Percentiles rank a stretch among this genome's conserved stretches.
phyloP scores from a whole-genome alignment of 1,284 basidiomycete species.

The Malassezia sympodialis region DNA sequence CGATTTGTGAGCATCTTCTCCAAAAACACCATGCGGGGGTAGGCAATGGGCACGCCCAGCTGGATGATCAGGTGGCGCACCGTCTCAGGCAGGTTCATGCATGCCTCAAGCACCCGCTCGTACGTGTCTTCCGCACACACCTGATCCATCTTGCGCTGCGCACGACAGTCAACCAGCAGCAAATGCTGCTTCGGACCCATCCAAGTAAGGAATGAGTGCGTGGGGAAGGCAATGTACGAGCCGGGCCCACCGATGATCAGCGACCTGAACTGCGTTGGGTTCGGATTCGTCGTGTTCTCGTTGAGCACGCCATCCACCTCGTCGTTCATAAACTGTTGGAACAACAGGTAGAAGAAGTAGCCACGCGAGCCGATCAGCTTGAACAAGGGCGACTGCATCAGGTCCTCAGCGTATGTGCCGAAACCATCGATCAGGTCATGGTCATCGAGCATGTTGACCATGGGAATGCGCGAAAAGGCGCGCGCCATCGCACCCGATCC shows the following conservation, averaged over 20 bases:
- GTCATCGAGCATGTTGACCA: slow-evolving; percentile 61
- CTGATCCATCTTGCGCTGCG: slow-evolving; percentile 43
- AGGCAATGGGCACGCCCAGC: slow-evolving; percentile 46
- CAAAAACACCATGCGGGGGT: slow-evolving; percentile 46
- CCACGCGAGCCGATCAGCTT: slow-evolving; percentile 34
- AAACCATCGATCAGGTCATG: slow-evolving; percentile 77
- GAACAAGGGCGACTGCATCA: slow-evolving; percentile 40
- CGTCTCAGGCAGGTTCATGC: slow-evolving; percentile 27
- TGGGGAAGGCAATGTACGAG: slow-evolving; percentile 38
- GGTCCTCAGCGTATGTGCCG: slow-evolving; percentile 57
- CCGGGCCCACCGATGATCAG: slow-evolving; percentile 37
- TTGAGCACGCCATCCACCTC: slow-evolving; percentile 30
- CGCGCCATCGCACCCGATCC: slow-evolving; percentile 79
- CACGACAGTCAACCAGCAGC: slow-evolving; percentile 41
- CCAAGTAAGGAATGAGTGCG: slow-evolving; percentile 38
- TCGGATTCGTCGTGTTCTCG: slow-evolving; percentile 21
- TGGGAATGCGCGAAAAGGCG: slow-evolving; percentile 72
- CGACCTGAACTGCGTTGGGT: slow-evolving; percentile 17
- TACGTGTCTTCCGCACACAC: slow-evolving; percentile 39
- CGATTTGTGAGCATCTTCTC: slow-evolving; percentile 34
- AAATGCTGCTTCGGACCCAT: slow-evolving; percentile 44
- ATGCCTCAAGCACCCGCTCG: slow-evolving; percentile 28
- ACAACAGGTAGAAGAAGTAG: slow-evolving; percentile 45
- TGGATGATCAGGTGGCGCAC: slow-evolving; percentile 45
- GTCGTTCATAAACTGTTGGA: slow-evolving; percentile 43